Percentiles rank a stretch among this genome's conserved stretches.
Evolutionary conservation across 371 early-diverging fungal species (phyloP).

Genomic region (Nosema muscidifuracis): DNA sequence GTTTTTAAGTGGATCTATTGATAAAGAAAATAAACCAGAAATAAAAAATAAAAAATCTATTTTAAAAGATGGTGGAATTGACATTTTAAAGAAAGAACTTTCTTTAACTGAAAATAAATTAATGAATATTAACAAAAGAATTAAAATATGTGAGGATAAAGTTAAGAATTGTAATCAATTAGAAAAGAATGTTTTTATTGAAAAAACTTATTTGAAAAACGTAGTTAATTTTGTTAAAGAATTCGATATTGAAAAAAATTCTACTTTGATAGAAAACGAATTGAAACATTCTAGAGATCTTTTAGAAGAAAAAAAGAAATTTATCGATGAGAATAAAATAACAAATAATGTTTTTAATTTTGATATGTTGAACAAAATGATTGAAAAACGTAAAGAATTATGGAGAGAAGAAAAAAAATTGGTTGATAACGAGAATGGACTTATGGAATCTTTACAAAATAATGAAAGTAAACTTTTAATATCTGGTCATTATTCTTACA

Average conservation of each 20-base stretch:
- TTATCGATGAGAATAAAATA: conserved; percentile 2
- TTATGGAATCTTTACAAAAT: conserved; percentile 26
- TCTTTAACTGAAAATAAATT: conserved; percentile 39
- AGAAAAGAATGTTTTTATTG: conserved; percentile 10
- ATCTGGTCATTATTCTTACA: conserved; percentile 22
- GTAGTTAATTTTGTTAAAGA: conserved; percentile 14
- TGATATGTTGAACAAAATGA: conserved; percentile 5
- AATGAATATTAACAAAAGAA: conserved; percentile 36
- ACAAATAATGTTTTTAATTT: conserved; percentile 6
- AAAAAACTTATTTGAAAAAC: background rate
- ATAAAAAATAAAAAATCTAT: conserved; percentile 9
- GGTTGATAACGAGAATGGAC: conserved; percentile 25
- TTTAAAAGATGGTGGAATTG: background rate
- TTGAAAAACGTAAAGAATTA: conserved; percentile 39
- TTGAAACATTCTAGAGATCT: background rate
- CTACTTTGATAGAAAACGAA: too few species aligned
- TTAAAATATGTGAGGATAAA: background rate
- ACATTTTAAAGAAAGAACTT: background rate
- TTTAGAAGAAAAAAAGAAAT: background rate
- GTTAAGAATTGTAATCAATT: background rate
- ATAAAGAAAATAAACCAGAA: conserved; percentile 47
- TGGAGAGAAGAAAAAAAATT: conserved; percentile 48
- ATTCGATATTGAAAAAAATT: background rate
- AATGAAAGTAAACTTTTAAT: conserved; percentile 40
- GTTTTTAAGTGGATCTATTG: conserved; percentile 56